Evolutionary conservation across 2,329 filamentous ascomycete species (phyloP), one percentile per base, ranked within the genome.

Genomic region (Colletotrichum lentis): DNA sequence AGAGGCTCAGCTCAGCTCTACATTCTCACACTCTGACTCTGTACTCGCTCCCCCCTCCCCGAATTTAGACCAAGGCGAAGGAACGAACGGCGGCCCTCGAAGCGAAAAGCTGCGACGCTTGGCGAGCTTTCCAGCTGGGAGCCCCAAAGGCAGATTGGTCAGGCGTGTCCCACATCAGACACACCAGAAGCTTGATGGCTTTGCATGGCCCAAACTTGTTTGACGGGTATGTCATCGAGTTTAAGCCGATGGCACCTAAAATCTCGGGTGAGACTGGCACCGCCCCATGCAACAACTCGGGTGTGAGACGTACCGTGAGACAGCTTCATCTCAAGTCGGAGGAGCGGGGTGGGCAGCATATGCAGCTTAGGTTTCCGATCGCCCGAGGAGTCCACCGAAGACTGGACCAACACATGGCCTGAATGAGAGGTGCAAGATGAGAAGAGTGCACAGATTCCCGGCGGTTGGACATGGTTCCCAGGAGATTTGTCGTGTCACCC

Each of bases 301-400:
- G 65, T 68, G 44, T 68, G 65, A 68, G 65, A 55, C 55, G 64
- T 49, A 46, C 65, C 62, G 65, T 68, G 65, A 68, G 65, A 68
- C 65, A 68, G 62, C 65, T 65, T 68, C 65, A 65, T 68, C 65
- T 55, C 55, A 68, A 59, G 54, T 68, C 43, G 55, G 24, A 50
- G 64, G 54, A 67, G 61, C 59, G 64, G 64, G 39, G 39, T 8
- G 24, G 20, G 44, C 8, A 22, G 12, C 3, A 52, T 44, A 44
- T 54, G 24, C 64, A 64, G 41, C 41, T 24, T 67, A 54, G 43
- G 65, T 68, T 68, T 68, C 65, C 65, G 65, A 60, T 65, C 65
- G 53, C 62, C 62, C 65, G 65, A 68, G 52, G 65, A 68, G 52
- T 43, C 54, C 61, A 60, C 62, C 65, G 65, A 68, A 68, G 54